Evolutionary conservation across 306 rosid species (phyloP).

Genomic region (Parietaria judaica): DNA sequence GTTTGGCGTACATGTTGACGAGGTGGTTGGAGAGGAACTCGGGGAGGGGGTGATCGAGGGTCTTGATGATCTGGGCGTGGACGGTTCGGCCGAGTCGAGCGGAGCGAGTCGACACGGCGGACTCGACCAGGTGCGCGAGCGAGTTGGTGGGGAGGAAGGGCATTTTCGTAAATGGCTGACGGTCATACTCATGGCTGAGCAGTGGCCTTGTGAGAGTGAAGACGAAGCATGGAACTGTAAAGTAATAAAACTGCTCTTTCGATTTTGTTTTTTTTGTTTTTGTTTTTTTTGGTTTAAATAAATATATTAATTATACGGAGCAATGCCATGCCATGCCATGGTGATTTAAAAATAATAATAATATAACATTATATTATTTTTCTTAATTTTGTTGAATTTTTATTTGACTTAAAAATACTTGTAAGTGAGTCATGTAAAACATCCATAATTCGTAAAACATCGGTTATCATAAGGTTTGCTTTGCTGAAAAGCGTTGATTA

Average conservation of each 20-base stretch:
- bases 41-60: constrained; percentile 43
- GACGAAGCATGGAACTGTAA: not conserved
- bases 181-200: constrained; percentile 13
- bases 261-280: too few species aligned
- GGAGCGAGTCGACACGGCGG: constrained; percentile 40
- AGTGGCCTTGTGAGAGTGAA: not conserved
- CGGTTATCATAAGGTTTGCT: too few species aligned
- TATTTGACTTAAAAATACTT: too few species aligned
- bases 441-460: too few species aligned
- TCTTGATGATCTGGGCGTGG: constrained; percentile 60
- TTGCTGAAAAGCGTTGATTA: too few species aligned
- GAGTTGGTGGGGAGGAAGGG: constrained; percentile 31
- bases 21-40: constrained; percentile 69
- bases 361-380: too few species aligned
- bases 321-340: too few species aligned
- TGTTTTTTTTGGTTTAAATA: too few species aligned
- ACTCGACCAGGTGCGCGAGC: constrained; percentile 48
- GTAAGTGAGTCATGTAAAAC: too few species aligned
- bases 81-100: constrained; percentile 47
- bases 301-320: too few species aligned
- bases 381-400: not conserved
- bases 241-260: too few species aligned
- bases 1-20: constrained; percentile 84
- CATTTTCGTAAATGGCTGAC: constrained; percentile 26
- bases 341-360: too few species aligned